Conservation (phyloP, 345 rosid genomes). For the Punica granatum region DNA sequence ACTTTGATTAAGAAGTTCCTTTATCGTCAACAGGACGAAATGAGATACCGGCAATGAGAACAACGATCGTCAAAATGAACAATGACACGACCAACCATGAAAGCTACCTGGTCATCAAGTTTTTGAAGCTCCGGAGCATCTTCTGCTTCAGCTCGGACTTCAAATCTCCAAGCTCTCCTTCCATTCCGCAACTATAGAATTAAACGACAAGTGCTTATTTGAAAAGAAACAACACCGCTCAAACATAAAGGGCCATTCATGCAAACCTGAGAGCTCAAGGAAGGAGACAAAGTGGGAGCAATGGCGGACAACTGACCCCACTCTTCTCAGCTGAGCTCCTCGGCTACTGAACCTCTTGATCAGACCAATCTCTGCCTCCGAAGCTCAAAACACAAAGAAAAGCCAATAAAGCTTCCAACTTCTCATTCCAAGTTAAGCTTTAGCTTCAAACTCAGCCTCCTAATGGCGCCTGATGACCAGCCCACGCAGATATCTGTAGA, state of each 20-base stretch:
- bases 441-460: too few relatives aligned
- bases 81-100: background rate
- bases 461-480: too few relatives aligned
- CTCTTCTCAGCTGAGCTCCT: too few relatives aligned
- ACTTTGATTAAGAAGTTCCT: background rate
- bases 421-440: too few relatives aligned
- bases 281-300: too few relatives aligned
- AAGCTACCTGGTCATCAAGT: constrained; percentile 2
- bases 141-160: constrained; percentile 1
- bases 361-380: too few relatives aligned
- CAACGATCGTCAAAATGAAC: background rate
- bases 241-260: background rate
- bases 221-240: background rate
- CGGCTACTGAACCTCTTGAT: too few relatives aligned
- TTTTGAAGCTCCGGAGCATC: constrained; percentile 4
- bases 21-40: background rate
- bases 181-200: background rate
- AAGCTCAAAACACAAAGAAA: too few relatives aligned
- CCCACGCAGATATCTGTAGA: too few relatives aligned
- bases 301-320: too few relatives aligned
- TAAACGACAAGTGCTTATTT: background rate
- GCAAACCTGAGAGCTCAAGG: background rate
- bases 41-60: too few relatives aligned
- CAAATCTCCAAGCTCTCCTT: background rate
- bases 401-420: too few relatives aligned